Conservation (phyloP, 768 basidiomycete species). For the Lanmaoa pseudosensibilis region DNA sequence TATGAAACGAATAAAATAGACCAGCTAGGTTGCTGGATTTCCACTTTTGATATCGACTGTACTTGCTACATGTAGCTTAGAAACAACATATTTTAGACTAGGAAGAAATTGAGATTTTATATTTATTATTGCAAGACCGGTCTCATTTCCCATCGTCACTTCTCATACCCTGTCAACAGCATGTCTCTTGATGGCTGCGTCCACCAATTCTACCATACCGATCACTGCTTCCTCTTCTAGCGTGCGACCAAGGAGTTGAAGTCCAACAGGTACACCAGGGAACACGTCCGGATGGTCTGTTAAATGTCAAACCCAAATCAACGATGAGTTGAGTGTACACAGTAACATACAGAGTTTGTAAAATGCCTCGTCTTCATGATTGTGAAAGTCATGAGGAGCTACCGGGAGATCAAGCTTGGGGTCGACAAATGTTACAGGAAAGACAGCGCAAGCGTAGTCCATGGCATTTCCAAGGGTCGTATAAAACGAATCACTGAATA, state of each 20-base stretch:
- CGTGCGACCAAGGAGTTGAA: conserved; percentile 49
- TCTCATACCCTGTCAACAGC: neutral
- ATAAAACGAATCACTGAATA: conserved; percentile 40
- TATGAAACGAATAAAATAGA: neutral
- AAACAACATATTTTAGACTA: neutral
- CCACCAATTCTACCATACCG: conserved; percentile 46
- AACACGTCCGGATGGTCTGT: conserved; percentile 48
- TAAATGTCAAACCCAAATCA: neutral
- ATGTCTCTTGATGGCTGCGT: conserved; percentile 35
- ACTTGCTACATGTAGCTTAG: neutral
- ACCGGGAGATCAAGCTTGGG: conserved; percentile 38
- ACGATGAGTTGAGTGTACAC: neutral
- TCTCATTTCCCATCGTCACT: neutral
- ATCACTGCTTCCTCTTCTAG: conserved; percentile 56
- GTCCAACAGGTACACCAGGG: conserved; percentile 43
- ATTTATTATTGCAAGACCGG: neutral
- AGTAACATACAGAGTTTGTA: conserved; percentile 45
- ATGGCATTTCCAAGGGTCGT: conserved; percentile 47
- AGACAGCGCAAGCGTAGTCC: conserved; percentile 44
- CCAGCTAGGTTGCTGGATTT: neutral
- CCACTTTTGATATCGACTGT: neutral
- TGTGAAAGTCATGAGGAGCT: conserved; percentile 41
- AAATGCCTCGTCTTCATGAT: conserved; percentile 42
- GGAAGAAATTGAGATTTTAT: neutral
- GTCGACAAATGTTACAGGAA: conserved; percentile 52